A percentile compares a stretch with the other conserved stretches of the same genome.
Conservation (phyloP, 345 rosid species). For the Capsella bursapastoris region DNA sequence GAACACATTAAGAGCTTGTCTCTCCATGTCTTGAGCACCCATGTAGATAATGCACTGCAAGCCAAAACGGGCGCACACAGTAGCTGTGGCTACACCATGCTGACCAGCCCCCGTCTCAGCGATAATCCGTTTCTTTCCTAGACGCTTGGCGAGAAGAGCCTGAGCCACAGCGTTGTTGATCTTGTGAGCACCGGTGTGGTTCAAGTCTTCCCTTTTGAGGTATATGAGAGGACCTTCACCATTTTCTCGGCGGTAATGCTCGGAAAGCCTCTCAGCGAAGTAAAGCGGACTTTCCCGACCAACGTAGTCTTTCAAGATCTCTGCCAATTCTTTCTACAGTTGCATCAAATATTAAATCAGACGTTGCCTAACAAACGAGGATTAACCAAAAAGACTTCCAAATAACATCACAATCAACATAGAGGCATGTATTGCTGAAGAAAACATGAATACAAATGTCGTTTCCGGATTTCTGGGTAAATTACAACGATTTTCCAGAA, state of each 20-base stretch:
- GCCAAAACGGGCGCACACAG: conserved; percentile 94
- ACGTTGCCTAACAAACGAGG: neutral
- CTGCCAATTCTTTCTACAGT: conserved; percentile 66
- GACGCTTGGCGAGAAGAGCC: conserved; percentile 80
- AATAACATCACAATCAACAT: neutral
- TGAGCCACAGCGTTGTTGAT: conserved; percentile 93
- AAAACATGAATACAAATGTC: neutral
- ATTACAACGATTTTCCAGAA: neutral
- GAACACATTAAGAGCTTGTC: conserved; percentile 91
- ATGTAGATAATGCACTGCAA: conserved; percentile 82
- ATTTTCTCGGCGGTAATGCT: conserved; percentile 74
- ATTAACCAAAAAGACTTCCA: conserved; percentile 5
- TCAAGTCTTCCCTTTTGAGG: conserved; percentile 94
- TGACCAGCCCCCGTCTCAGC: conserved; percentile 99
- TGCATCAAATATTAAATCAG: conserved; percentile 17
- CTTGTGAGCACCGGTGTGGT: conserved; percentile 95
- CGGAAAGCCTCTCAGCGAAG: conserved; percentile 84
- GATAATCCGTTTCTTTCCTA: conserved; percentile 82
- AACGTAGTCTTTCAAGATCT: conserved; percentile 84
- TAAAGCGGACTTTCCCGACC: conserved; percentile 94
- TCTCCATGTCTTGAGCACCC: conserved; percentile 98
- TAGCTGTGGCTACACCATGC: conserved; percentile 98
- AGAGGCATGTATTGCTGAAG: neutral
- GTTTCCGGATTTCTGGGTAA: conserved; percentile 8
- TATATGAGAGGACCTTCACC: conserved; percentile 86